Conservation (phyloP, 306 rosid genomes). For the Begonia loranthoides region DNA sequence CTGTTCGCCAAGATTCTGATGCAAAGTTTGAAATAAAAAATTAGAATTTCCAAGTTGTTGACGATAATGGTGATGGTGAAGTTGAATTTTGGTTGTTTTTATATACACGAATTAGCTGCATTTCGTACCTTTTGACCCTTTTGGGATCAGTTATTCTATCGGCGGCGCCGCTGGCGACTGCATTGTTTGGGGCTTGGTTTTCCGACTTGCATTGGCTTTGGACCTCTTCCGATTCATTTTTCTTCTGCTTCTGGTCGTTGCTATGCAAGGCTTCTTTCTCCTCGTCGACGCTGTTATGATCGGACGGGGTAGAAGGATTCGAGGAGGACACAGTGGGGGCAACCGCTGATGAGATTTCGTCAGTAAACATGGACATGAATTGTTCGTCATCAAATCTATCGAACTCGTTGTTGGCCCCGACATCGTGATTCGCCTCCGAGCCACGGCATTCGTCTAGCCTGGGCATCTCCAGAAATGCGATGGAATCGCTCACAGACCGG, state of each 20-base stretch:
- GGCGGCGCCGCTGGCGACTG: slow-evolving; percentile 10
- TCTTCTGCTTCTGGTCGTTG: slow-evolving; percentile 12
- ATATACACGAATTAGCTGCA: not conserved
- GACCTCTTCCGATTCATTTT: slow-evolving; percentile 53
- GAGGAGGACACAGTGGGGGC: slow-evolving; percentile 36
- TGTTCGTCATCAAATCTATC: slow-evolving; percentile 76
- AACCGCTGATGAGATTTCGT: slow-evolving; percentile 30
- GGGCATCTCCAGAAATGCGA: slow-evolving; percentile 53
- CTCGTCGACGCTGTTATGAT: slow-evolving; percentile 52
- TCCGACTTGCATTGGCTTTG: slow-evolving; percentile 49
- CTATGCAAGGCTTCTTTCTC: slow-evolving; percentile 22
- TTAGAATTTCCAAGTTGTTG: too few species aligned
- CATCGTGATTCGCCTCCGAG: not conserved
- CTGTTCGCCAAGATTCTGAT: slow-evolving; percentile 90
- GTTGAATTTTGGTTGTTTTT: too few species aligned
- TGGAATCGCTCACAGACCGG: slow-evolving; percentile 62
- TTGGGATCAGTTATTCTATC: slow-evolving; percentile 70
- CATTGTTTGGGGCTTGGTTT: slow-evolving; percentile 13
- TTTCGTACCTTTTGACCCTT: slow-evolving; percentile 75
- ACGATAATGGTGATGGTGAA: too few species aligned
- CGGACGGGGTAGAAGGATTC: slow-evolving; percentile 68
- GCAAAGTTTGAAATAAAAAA: not conserved
- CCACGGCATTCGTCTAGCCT: slow-evolving; percentile 38
- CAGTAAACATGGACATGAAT: slow-evolving; percentile 69
- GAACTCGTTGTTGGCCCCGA: slow-evolving; percentile 22